phyloP scores from a whole-genome alignment of 1,139 yeast genomes.

The Geotrichum siamense region DNA sequence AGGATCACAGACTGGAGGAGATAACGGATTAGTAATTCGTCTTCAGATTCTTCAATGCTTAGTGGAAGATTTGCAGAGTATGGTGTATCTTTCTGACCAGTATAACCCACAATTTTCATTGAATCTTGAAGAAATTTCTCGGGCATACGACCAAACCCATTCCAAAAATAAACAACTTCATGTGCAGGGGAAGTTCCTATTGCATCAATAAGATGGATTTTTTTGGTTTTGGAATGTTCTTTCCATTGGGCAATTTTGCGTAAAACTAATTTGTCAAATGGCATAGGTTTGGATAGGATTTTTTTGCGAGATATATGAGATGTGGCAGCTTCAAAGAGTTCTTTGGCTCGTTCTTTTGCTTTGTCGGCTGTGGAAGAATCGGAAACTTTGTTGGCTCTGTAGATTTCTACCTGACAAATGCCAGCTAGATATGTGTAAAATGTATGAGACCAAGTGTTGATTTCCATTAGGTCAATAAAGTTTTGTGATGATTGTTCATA shows the following conservation, averaged over 20 bases:
- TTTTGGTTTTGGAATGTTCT: constrained; percentile 39
- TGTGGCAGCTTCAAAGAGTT: constrained; percentile 62
- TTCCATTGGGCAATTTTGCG: constrained; percentile 64
- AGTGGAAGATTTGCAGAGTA: constrained; percentile 1
- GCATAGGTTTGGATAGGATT: constrained; percentile 76
- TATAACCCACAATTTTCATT: constrained; percentile 42
- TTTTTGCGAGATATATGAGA: constrained; percentile 56
- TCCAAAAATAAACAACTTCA: constrained; percentile 86
- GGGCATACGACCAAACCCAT: constrained; percentile 84
- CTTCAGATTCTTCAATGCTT: constrained; percentile 41
- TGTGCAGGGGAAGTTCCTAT: constrained; percentile 81
- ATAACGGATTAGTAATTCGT: constrained; percentile 62
- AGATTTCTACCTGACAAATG: constrained; percentile 74
- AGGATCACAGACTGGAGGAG: constrained; percentile 57
- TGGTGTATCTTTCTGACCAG: constrained; percentile 36
- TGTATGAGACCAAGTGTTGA: constrained; percentile 90
- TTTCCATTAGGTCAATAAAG: constrained; percentile 56
- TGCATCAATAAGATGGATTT: constrained; percentile 56
- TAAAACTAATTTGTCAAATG: constrained; percentile 75
- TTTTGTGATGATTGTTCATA: constrained; percentile 78
- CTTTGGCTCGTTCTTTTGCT: constrained; percentile 54
- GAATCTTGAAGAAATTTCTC: constrained; percentile 48
- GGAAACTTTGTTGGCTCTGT: constrained; percentile 46
- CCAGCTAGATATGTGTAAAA: constrained; percentile 83
- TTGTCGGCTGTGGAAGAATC: constrained; percentile 39